Base-by-base conservation (phyloP, 345 rosid genomes). In the Boechera divaricarpa region DNA sequence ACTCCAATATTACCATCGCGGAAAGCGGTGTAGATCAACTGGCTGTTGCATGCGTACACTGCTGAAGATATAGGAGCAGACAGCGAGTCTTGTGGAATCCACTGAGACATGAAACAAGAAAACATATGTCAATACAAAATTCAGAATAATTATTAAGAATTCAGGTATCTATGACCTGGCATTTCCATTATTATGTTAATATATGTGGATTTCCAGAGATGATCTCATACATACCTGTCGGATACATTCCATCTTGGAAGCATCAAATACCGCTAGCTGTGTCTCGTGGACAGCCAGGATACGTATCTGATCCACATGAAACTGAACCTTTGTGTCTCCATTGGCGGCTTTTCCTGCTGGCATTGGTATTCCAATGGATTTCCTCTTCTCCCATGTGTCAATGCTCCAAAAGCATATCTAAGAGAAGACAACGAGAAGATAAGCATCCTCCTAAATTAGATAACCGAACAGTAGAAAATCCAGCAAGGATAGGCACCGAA, bases 331-430 rank as follows among this genome's bases (percentile, higher is more conserved):
- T 0, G 96, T 93, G 29, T 91, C 94, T 21, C 97, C 92, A 13
- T 26, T 73, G 61, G 88, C 85, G 6, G 82, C 70, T 83, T 91
- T 87, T 69, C 96, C 97, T 49, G 85, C 69, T 52, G 96, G 94
- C 72, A 85, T 79, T 74, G 84, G 96, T 28, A 93, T 83, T 5
- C 81, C 3, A 48, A 87, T 66, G 3, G 89, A 83, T 82, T 87
- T 91, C 79, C 86, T 86, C 80, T 86, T 91, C 86, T 93, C 98
- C 98, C 98, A 93, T 54, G 96, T 76, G 70, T 91, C 96, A 70
- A 90, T 85, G 83, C 88, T 90, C 98, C 97, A 93, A 36, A 87
- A 81, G 69, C 84, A 88, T 44, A 93, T 82, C 98, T 93, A 84
- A 73, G 63, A 55, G n/a, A 74, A 74, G 56, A 54, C 52, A 53